Evolutionary conservation across 1,139 yeast species (phyloP), one percentile per base, ranked within the genome.

Genomic region (Diutina neorugosa): DNA sequence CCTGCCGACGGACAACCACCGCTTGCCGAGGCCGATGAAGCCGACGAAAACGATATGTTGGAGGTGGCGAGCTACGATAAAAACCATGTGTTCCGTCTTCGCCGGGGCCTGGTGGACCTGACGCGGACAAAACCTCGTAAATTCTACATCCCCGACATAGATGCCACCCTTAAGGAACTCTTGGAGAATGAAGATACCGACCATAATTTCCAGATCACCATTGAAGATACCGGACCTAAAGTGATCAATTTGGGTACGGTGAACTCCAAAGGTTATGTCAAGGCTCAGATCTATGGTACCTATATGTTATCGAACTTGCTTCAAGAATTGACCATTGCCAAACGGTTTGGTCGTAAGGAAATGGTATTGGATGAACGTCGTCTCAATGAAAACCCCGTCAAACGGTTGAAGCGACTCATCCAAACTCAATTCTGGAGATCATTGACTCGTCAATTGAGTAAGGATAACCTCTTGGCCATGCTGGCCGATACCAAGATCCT

Each of bases 201-300:
- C 65, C 76, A 76, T 54, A 86, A 91, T 66, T 82, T 70, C 65
- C 97, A 91, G 66, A 91, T 91, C 61, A 90, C 97, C 14, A 85
- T 90, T 53, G 97, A 90, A 62, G 97, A 90, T 65, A 78, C 82
- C 2, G 97, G 97, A 0, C 96, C 97, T n/a, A 90, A 90, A 63
- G 94, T 86, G 16, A 71, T 89, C 57, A 77, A 82, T 58, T 73
- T 90, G 46, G 96, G 96, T 6, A 88, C 96, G 0, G 88, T 83
- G 51, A 86, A 86, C 64, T 87, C 96, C 2, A 80, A 84, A 59
- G 96, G 97, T 1, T 86, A 69, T 66, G 82, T 80, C 50, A 84
- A 81, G 60, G 76, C 80, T 51, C 88, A 84, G 54, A 76, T 91
- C 53, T 73, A 96, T 58, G 98, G 98, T 14, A 90, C 96, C 0